Evolutionary conservation across 192 early-diverging fungal genomes (phyloP).

Genomic region (Glomus cerebriforme): DNA sequence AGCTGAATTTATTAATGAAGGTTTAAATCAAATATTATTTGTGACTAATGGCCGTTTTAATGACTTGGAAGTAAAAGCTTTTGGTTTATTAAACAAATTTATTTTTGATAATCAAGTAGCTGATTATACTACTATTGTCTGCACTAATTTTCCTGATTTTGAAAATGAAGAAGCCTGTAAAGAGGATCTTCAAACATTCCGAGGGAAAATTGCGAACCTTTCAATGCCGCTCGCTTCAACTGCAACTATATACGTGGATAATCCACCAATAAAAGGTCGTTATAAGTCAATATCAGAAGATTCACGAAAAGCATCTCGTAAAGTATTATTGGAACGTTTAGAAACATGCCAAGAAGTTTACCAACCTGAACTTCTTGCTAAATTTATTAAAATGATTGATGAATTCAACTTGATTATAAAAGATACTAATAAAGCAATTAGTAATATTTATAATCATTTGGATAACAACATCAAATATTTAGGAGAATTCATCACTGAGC

Average conservation of each 20-base stretch:
- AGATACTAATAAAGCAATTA: not conserved
- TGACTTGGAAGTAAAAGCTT: not conserved
- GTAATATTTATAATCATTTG: not conserved
- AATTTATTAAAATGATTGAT: constrained; percentile 3
- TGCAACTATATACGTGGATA: constrained; percentile 5
- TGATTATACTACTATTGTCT: constrained; percentile 15
- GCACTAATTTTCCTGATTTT: not conserved
- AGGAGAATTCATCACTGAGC: not conserved
- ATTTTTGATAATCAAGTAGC: constrained; percentile 16
- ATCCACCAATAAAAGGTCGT: constrained; percentile 5
- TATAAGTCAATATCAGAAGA: not conserved
- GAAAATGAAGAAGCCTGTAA: not conserved
- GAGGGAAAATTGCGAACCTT: not conserved
- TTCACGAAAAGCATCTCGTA: constrained; percentile 8
- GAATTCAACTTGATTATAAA: not conserved
- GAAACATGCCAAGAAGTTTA: not conserved
- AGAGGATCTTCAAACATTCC: not conserved
- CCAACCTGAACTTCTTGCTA: not conserved
- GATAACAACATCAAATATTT: not conserved
- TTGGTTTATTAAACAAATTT: not conserved
- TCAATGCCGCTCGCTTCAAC: not conserved
- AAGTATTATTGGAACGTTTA: not conserved
- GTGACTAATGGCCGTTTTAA: constrained; percentile 10
- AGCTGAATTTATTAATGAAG: not conserved
- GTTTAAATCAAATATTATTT: constrained; percentile 26